A percentile compares a stretch with the other conserved stretches of the same genome.
phyloP scores from a whole-genome alignment of 2,329 filamentous ascomycete species.

The Diplocarpon rosae region DNA sequence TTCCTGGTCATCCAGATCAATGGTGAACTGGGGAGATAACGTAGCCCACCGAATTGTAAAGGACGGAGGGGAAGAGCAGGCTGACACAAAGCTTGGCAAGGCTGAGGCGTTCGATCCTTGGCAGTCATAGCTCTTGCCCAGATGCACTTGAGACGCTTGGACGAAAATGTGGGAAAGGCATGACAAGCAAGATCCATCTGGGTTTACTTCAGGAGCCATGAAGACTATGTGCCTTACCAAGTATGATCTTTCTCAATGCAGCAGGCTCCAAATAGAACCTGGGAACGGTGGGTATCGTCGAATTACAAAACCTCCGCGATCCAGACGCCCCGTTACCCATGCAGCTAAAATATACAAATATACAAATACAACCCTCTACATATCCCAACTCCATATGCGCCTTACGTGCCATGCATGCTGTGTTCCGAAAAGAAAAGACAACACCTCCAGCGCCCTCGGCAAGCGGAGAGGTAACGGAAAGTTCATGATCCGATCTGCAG shows the following conservation, averaged over 20 bases:
- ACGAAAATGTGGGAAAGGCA: too few relatives aligned
- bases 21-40: too few relatives aligned
- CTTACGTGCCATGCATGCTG: conserved; percentile 18
- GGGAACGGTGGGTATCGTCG: too few relatives aligned
- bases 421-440: conserved; percentile 6
- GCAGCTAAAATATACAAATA: neutral
- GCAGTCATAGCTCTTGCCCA: neutral
- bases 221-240: too few relatives aligned
- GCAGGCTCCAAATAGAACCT: too few relatives aligned
- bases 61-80: conserved; percentile 7
- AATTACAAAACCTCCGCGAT: too few relatives aligned
- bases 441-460: conserved; percentile 12
- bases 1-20: neutral
- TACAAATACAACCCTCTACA: too few relatives aligned
- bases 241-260: too few relatives aligned
- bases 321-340: conserved; percentile 7
- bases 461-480: neutral
- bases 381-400: conserved; percentile 9
- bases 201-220: too few relatives aligned
- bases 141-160: too few relatives aligned
- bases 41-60: neutral
- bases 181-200: too few relatives aligned
- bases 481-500: conserved; percentile 23
- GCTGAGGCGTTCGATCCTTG: conserved; percentile 1
- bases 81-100: conserved; percentile 9